Base-by-base conservation (phyloP, 164 flowering plant genomes). In the Liquidambar formosana region DNA sequence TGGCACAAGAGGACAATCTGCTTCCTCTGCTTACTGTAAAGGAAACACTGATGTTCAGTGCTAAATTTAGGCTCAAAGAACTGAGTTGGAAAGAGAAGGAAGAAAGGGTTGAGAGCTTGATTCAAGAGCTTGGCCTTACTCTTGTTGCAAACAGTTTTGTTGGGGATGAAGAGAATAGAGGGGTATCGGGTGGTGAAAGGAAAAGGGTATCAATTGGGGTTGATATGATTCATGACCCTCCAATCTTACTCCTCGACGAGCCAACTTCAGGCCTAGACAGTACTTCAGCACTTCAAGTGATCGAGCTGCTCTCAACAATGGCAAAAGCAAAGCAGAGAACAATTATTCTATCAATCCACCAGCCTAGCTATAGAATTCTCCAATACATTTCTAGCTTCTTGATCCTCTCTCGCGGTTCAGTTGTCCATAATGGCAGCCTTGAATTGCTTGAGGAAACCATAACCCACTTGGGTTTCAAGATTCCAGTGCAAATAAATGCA, bases 251-350 rank as follows among this genome's bases (percentile, higher is more conserved):
- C 27, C 85, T 94, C 0, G 97, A 94, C 65, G 99, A 94, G 67
- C 99, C 99, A 16, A 94, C 99, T 64, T 91, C 99, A 26, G 97
- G 99, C 3, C 85, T 94, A 2, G 99, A 94, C 60, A 90, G 97
- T 81, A 71, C 82, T 12, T 90, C 97, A 0, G 96, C 99, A 0
- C 82, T 89, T 52, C 96, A 88, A 61, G 97, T 94, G 48, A 81
- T 89, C 1, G 91, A 91, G 77, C 75, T 91, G 57, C 89, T 94
- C 26, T 78, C 92, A 0, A 71, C 81, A 47, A 85, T 91, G 95
- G 91, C 93, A 1, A 87, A 70, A 77, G 26, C 74, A 6, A 89
- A 81, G 82, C 77, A 78, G 26, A 78, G 89, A 65, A 87, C 88
- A 11, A 76, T 91, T 15, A 45, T 94, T 14, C 67, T 94, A 1